Evolutionary conservation across 2,329 filamentous ascomycete genomes (phyloP).

Genomic region (Pseudocercospora macadamiae): DNA sequence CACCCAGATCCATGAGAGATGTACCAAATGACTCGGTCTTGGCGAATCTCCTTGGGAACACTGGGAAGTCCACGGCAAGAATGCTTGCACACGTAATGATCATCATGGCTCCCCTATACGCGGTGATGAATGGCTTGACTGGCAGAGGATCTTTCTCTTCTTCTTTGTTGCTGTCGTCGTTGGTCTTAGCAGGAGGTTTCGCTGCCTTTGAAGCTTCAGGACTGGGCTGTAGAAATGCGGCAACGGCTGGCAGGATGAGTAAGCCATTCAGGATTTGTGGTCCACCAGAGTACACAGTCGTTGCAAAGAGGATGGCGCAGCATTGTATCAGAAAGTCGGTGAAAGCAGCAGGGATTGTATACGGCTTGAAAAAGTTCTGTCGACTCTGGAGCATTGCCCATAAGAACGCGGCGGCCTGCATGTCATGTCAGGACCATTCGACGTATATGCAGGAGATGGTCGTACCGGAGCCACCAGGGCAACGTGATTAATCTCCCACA

Average conservation of each 20-base stretch:
- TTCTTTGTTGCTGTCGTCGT: constrained; percentile 19
- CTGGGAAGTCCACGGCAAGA: constrained; percentile 90
- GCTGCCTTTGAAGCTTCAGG: constrained; percentile 39
- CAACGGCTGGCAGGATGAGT: constrained; percentile 69
- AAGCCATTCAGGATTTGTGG: constrained; percentile 75
- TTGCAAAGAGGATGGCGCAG: constrained; percentile 77
- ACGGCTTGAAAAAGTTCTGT: constrained; percentile 79
- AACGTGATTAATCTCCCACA: constrained; percentile 84
- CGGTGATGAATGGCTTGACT: constrained; percentile 88
- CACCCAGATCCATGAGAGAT: constrained; percentile 97
- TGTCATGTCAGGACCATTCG: constrained; percentile 30
- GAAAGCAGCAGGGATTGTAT: constrained; percentile 67
- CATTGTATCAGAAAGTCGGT: constrained; percentile 90
- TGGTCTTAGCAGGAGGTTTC: constrained; percentile 26
- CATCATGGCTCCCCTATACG: constrained; percentile 90
- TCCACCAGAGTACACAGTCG: constrained; percentile 77
- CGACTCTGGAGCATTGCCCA: constrained; percentile 89
- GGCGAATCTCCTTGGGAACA: constrained; percentile 92
- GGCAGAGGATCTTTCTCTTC: constrained; percentile 60
- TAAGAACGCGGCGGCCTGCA: constrained; percentile 75
- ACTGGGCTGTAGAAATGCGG: constrained; percentile 48
- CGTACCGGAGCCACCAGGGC: constrained; percentile 82
- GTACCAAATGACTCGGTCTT: constrained; percentile 99
- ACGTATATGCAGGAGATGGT: constrained; percentile 28
- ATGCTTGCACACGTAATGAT: constrained; percentile 87